These are phyloP conservation scores for Colletotrichum melonis DNA, from an alignment of 2,329 filamentous ascomycete genomes.

Conservation along the genomic window DNA sequence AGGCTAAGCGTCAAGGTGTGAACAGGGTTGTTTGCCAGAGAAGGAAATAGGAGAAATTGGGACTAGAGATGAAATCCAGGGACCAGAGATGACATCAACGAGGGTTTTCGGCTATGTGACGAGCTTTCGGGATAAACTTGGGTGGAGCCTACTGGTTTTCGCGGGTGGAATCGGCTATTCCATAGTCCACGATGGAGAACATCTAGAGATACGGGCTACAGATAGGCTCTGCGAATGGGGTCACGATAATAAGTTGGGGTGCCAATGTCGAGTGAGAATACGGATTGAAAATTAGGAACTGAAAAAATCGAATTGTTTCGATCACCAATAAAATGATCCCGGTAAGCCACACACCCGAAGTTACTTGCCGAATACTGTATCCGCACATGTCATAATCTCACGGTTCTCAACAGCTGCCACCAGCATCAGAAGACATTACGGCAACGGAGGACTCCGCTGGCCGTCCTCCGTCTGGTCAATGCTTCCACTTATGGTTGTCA, in stretches of 20 bases:
- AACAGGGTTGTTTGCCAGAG: neutral
- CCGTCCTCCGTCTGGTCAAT: neutral
- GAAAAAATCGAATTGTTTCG: neutral
- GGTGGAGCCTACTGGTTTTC: constrained; percentile 27
- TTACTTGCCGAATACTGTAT: neutral
- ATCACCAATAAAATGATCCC: neutral
- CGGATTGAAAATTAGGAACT: neutral
- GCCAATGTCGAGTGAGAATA: neutral
- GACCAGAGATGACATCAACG: constrained; percentile 33
- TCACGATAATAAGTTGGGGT: constrained; percentile 1
- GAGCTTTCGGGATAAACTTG: constrained; percentile 24
- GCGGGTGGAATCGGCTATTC: constrained; percentile 32
- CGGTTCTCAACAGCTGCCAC: neutral
- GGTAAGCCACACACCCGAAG: neutral
- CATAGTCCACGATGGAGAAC: constrained; percentile 5
- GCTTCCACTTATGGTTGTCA: neutral
- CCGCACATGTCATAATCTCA: constrained; percentile 13
- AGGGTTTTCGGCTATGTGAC: constrained; percentile 36
- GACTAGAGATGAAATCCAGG: neutral
- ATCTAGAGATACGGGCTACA: neutral
- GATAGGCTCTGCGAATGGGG: constrained; percentile 4
- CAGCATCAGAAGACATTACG: neutral
- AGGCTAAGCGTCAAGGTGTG: constrained; percentile 6
- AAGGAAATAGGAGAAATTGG: neutral
- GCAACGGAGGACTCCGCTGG: constrained; percentile 16